These are phyloP conservation scores for Saxispiralis lemnorum DNA, from an alignment of 495 filamentous ascomycete genomes.

Conservation along the genomic window DNA sequence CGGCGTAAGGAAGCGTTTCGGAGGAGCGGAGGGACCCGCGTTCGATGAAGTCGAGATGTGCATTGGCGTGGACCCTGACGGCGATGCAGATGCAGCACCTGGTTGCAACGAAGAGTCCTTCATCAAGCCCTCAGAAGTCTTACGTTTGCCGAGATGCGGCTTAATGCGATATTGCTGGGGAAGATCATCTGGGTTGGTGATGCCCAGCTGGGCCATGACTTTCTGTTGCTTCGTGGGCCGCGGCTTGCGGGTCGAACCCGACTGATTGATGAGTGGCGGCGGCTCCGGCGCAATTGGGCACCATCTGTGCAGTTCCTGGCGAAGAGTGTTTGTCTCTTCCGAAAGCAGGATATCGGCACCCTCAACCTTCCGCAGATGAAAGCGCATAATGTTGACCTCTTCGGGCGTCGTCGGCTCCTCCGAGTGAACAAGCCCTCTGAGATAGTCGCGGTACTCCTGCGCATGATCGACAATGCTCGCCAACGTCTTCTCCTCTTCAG, in stretches of 20 bases:
- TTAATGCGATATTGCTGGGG: constrained; percentile 39
- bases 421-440: constrained; percentile 62
- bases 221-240: constrained; percentile 95
- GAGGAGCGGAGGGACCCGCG: not conserved
- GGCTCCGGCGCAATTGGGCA: constrained; percentile 72
- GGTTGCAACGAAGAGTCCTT: constrained; percentile 9
- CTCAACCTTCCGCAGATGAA: constrained; percentile 96
- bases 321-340: constrained; percentile 91
- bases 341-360: constrained; percentile 87
- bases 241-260: constrained; percentile 88
- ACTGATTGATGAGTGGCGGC: constrained; percentile 67
- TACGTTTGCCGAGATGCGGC: constrained; percentile 11
- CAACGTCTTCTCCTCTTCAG: constrained; percentile 79
- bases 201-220: constrained; percentile 70
- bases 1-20: constrained; percentile 8
- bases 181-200: constrained; percentile 74
- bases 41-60: too few relatives aligned
- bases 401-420: constrained; percentile 55
- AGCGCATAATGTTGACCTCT: constrained; percentile 79
- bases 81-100: constrained; percentile 5
- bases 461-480: constrained; percentile 72
- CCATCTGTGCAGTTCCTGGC: constrained; percentile 92
- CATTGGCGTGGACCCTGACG: constrained; percentile 1
- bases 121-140: constrained; percentile 4
- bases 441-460: constrained; percentile 64